A percentile compares a stretch with the other conserved stretches of the same genome.
These are phyloP conservation scores for Talinum fruticosum DNA, from an alignment of 148 eudicot species.

Conservation along the genomic window DNA sequence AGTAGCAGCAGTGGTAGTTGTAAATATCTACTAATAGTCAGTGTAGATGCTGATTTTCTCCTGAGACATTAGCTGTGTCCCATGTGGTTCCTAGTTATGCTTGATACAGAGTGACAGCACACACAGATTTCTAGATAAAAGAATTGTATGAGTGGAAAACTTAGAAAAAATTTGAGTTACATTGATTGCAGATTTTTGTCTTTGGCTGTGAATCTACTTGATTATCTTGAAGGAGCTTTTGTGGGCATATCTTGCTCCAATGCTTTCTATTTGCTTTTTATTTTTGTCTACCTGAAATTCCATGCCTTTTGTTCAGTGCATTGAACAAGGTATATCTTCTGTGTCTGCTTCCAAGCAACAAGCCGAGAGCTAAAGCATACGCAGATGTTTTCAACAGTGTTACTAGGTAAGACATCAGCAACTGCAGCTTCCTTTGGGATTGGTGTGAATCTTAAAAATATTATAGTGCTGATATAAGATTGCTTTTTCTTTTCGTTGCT, in stretches of 20 bases:
- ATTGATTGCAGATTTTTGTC: neutral
- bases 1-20: neutral
- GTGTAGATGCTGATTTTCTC: neutral
- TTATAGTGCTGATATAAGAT: neutral
- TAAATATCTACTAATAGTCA: neutral
- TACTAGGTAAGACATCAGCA: constrained; percentile 9
- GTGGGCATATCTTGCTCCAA: neutral
- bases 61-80: neutral
- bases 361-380: constrained; percentile 26
- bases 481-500: neutral
- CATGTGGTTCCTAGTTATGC: neutral
- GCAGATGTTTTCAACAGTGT: constrained; percentile 3
- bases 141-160: neutral
- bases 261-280: constrained; percentile 9
- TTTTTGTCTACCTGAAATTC: neutral
- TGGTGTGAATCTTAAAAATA: neutral
- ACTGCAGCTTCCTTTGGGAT: neutral
- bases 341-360: constrained; percentile 34
- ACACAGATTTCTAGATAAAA: neutral
- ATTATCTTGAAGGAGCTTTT: neutral
- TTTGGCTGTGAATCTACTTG: neutral
- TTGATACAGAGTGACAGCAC: neutral
- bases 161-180: neutral
- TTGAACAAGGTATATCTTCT: constrained; percentile 72
- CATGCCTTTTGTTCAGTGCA: constrained; percentile 46